These are phyloP conservation scores for Volutella citrinella DNA, from an alignment of 2,329 filamentous ascomycete species.

Conservation along the genomic window DNA sequence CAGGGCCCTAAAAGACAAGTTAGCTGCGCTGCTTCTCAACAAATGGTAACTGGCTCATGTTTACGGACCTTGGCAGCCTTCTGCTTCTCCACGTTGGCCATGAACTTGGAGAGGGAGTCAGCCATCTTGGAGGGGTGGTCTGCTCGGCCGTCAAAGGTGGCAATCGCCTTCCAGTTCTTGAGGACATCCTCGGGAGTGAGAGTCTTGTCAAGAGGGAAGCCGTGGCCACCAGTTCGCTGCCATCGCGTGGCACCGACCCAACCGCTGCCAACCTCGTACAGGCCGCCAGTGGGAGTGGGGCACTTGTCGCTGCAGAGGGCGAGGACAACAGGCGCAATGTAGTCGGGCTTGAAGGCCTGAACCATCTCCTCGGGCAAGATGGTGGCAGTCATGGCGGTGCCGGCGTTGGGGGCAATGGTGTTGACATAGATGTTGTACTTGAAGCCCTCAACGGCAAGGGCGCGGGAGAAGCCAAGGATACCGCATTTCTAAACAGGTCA, in stretches of 20 bases:
- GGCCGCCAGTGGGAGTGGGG: conserved; percentile 77
- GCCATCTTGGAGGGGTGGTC: conserved; percentile 80
- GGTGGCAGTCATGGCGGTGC: conserved; percentile 89
- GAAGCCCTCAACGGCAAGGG: conserved; percentile 85
- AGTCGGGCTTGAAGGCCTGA: conserved; percentile 98
- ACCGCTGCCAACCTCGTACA: conserved; percentile 93
- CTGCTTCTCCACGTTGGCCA: conserved; percentile 82
- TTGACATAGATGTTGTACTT: conserved; percentile 99
- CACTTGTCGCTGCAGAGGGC: conserved; percentile 83
- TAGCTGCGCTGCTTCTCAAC: conserved; percentile 4
- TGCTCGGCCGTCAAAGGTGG: conserved; percentile 81
- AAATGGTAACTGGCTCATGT: too few species aligned
- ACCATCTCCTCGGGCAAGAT: conserved; percentile 97
- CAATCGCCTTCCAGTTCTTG: conserved; percentile 73
- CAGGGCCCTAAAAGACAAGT: conserved; percentile 22
- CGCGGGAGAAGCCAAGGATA: conserved; percentile 92
- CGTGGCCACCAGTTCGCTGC: conserved; percentile 86
- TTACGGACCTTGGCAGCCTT: conserved; percentile 58
- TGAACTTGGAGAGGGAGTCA: conserved; percentile 72
- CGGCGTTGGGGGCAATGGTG: conserved; percentile 96
- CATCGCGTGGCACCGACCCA: conserved; percentile 92
- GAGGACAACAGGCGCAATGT: conserved; percentile 89
- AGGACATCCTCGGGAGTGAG: conserved; percentile 82
- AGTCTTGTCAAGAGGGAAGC: conserved; percentile 83
- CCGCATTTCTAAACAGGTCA: conserved; percentile 66